A percentile compares a stretch with the other conserved stretches of the same genome.
Conservation (phyloP, 208 protist species). For the Acanthamoeba rhysodes region DNA sequence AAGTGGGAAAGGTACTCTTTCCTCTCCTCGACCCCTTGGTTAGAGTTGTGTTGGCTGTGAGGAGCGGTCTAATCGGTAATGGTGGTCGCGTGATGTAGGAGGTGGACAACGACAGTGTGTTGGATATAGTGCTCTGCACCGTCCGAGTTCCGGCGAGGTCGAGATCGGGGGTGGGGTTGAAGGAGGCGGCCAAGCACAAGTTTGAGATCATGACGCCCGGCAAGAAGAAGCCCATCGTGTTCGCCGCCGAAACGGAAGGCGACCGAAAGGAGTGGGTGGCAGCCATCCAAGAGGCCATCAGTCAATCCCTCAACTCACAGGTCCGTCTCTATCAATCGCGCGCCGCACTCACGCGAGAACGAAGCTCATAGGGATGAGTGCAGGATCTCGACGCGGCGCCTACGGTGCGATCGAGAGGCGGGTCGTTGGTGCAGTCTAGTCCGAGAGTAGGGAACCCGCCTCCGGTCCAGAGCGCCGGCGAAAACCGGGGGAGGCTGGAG, state of each 20-base stretch:
- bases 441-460: neutral
- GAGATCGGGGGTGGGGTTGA: neutral
- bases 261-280: conserved; percentile 50
- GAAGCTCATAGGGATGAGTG: neutral
- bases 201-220: conserved; percentile 67
- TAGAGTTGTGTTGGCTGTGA: too few relatives aligned
- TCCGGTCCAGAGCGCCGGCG: neutral
- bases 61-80: neutral
- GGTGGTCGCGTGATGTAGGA: neutral
- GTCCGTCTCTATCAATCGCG: neutral
- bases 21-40: neutral
- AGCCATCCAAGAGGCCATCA: conserved; percentile 59
- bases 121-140: conserved; percentile 49
- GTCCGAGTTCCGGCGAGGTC: neutral
- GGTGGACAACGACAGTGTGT: conserved; percentile 59
- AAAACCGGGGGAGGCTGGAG: neutral
- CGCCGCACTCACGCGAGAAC: neutral
- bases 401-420: neutral
- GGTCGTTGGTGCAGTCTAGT: neutral
- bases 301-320: conserved; percentile 47
- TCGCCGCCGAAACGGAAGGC: conserved; percentile 10
- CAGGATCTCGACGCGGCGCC: neutral
- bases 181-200: conserved; percentile 11
- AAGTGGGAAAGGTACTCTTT: conserved; percentile 52
- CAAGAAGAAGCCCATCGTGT: conserved; percentile 50